These are phyloP conservation scores for Chrysosporium keratinophilum DNA, from an alignment of 2,329 filamentous ascomycete genomes.

Conservation along the genomic window DNA sequence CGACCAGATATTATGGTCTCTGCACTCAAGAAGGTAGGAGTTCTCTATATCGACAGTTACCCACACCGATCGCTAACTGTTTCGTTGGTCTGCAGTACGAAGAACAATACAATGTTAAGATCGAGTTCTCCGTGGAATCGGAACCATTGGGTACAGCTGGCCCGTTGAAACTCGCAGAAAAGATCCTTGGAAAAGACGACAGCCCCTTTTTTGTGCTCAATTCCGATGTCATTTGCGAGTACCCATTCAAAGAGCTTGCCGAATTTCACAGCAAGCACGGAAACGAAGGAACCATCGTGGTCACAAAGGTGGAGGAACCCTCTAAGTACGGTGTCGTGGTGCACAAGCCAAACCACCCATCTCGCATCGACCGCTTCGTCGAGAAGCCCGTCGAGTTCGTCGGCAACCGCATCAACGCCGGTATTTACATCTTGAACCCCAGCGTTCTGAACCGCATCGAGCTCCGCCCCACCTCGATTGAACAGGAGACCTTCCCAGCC, in stretches of 20 bases:
- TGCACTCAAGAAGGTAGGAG: slow-evolving; percentile 67
- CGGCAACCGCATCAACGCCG: slow-evolving; percentile 96
- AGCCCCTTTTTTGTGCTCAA: slow-evolving; percentile 96
- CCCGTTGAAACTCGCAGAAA: slow-evolving; percentile 88
- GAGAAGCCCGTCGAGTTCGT: slow-evolving; percentile 99
- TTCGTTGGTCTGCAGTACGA: slow-evolving; percentile 54
- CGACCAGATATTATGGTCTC: slow-evolving; percentile 95
- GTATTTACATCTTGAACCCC: slow-evolving; percentile 96
- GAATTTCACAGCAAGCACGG: slow-evolving; percentile 89
- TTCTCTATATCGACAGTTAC: not conserved
- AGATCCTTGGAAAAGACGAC: slow-evolving; percentile 85
- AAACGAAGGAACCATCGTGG: slow-evolving; percentile 91
- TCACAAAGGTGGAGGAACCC: slow-evolving; percentile 97
- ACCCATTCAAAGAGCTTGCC: slow-evolving; percentile 81
- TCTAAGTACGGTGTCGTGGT: slow-evolving; percentile 98
- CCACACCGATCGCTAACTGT: not conserved
- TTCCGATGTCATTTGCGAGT: slow-evolving; percentile 96
- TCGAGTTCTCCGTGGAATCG: slow-evolving; percentile 92
- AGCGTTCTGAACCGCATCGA: slow-evolving; percentile 85
- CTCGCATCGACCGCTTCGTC: slow-evolving; percentile 94
- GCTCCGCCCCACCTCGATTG: slow-evolving; percentile 90
- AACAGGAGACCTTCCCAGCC: slow-evolving; percentile 96
- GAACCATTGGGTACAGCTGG: slow-evolving; percentile 93
- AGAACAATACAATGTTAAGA: slow-evolving; percentile 82
- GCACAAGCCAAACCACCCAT: slow-evolving; percentile 84